A percentile compares a stretch with the other conserved stretches of the same genome.
Conservation (phyloP, 805 yeast genomes). For the Deakozyma indianensis region DNA sequence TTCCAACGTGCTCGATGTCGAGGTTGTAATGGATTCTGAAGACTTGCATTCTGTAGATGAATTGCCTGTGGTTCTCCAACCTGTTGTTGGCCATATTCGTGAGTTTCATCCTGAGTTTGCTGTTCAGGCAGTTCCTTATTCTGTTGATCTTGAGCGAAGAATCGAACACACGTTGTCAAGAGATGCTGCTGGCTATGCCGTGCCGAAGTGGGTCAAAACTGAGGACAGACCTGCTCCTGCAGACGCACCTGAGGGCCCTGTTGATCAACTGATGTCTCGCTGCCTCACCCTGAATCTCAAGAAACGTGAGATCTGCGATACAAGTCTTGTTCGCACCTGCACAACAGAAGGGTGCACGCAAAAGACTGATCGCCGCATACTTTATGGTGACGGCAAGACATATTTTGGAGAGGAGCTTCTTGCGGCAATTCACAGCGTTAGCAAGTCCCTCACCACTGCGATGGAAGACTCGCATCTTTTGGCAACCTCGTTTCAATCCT, state of each 20-base stretch:
- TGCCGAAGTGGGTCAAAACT: constrained; percentile 3
- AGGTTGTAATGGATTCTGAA: constrained; percentile 1
- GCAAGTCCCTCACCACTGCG: neutral
- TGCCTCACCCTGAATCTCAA: constrained; percentile 7
- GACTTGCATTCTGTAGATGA: constrained; percentile 2
- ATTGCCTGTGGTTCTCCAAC: constrained; percentile 7
- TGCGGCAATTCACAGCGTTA: neutral
- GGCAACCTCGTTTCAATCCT: neutral
- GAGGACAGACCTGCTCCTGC: neutral
- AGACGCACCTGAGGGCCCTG: neutral
- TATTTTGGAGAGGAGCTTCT: neutral
- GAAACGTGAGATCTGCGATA: constrained; percentile 8
- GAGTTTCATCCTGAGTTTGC: constrained; percentile 15
- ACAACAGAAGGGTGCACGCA: constrained; percentile 2
- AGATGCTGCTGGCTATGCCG: constrained; percentile 5
- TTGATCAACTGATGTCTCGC: neutral
- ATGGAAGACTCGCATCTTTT: neutral
- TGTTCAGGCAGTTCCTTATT: constrained; percentile 12
- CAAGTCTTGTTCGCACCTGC: constrained; percentile 5
- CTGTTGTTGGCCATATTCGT: constrained; percentile 13
- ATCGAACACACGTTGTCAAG: constrained; percentile 11
- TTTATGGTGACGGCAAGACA: constrained; percentile 3
- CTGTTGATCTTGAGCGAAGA: constrained; percentile 11
- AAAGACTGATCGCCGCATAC: constrained; percentile 2
- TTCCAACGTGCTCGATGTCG: neutral